Conservation (phyloP, 2,329 filamentous ascomycete species). For the Nigrospora sphaerica region DNA sequence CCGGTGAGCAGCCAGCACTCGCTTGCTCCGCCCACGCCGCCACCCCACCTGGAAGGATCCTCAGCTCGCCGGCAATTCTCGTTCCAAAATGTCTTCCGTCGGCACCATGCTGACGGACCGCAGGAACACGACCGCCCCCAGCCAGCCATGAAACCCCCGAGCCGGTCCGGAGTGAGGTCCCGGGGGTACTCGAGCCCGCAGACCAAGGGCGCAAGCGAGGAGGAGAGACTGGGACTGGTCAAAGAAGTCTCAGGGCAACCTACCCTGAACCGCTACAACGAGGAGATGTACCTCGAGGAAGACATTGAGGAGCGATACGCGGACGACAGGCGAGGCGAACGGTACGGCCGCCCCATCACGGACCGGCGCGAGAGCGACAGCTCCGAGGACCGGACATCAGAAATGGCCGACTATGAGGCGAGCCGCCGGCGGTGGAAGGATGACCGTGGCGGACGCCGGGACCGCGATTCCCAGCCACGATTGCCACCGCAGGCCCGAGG, state of each 20-base stretch:
- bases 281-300: constrained; percentile 25
- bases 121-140: constrained; percentile 17
- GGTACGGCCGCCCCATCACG: not conserved
- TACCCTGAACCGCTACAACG: constrained; percentile 26
- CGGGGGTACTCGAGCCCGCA: constrained; percentile 33
- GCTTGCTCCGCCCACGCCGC: constrained; percentile 52
- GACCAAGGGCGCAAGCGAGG: constrained; percentile 60
- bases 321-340: not conserved
- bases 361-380: not conserved
- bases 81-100: constrained; percentile 77
- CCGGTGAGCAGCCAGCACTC: constrained; percentile 32
- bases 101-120: constrained; percentile 32
- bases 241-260: constrained; percentile 53
- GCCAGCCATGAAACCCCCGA: constrained; percentile 19
- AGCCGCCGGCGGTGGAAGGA: not conserved
- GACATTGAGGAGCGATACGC: constrained; percentile 1
- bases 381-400: not conserved
- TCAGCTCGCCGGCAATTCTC: constrained; percentile 75
- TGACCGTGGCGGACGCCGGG: too few relatives aligned
- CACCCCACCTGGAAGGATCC: constrained; percentile 40
- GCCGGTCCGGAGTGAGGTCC: constrained; percentile 24
- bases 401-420: not conserved
- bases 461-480: too few relatives aligned
- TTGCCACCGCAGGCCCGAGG: too few relatives aligned
- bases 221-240: constrained; percentile 78